A percentile compares a stretch with the other conserved stretches of the same genome.
phyloP scores from a whole-genome alignment of 208 protist species.

The Acanthamoeba sp. region DNA sequence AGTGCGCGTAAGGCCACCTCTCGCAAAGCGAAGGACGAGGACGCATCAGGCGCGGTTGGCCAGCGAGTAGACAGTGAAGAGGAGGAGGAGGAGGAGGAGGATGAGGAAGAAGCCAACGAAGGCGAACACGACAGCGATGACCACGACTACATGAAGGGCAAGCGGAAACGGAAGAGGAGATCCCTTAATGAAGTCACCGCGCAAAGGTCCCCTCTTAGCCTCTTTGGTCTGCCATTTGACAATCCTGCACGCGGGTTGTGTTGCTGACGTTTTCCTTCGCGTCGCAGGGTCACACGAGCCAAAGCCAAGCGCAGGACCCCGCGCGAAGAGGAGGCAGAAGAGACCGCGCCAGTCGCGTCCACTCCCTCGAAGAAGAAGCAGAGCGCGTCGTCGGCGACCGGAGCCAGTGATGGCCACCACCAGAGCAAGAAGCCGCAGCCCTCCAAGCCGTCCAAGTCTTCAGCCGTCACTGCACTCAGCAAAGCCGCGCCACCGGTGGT shows the following conservation, averaged over 20 bases:
- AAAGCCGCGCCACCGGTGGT: not conserved
- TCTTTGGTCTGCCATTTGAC: not conserved
- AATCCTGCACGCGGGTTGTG: not conserved
- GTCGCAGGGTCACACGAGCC: not conserved
- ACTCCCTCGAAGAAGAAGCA: not conserved
- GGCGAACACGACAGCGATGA: not conserved
- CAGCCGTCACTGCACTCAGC: not conserved
- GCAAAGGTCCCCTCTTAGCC: not conserved
- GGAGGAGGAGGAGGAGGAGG: not conserved
- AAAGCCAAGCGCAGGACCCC: not conserved
- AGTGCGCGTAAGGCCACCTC: not conserved
- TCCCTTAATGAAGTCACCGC: not conserved
- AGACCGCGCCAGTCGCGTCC: not conserved
- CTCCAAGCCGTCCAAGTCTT: not conserved
- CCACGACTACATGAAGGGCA: conserved; percentile 31
- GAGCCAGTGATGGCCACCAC: no score
- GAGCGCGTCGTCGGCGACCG: no score
- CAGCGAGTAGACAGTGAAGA: not conserved
- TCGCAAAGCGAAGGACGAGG: not conserved
- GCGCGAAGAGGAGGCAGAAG: not conserved
- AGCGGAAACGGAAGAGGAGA: conserved; percentile 9
- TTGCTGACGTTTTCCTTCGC: not conserved
- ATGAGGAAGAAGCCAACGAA: not conserved
- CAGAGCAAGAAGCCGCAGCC: not conserved
- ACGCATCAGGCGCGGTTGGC: no score